Evolutionary conservation across 2,329 filamentous ascomycete genomes (phyloP).

Genomic region (Fusarium sp.): DNA sequence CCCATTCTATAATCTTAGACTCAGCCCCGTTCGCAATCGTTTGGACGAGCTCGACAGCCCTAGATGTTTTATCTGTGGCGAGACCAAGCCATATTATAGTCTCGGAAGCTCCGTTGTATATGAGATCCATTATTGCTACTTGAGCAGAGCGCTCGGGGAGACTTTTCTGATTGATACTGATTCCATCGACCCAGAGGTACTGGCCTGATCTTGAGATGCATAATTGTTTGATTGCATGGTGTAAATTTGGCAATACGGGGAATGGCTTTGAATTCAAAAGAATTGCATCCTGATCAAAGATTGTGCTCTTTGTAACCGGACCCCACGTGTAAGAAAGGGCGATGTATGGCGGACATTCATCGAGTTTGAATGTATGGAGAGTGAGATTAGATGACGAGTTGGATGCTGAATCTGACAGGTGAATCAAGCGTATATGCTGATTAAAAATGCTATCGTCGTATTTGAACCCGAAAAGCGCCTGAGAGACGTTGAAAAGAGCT

Average conservation of each 20-base stretch:
- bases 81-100: neutral
- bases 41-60: neutral
- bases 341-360: neutral
- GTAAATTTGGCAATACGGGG: neutral
- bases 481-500: neutral
- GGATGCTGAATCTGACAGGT: neutral
- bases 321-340: neutral
- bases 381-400: neutral
- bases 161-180: neutral
- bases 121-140: neutral
- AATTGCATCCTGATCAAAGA: neutral
- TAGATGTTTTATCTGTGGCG: neutral
- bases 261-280: neutral
- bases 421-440: neutral
- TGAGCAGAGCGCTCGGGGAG: neutral
- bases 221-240: neutral
- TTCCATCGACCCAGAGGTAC: neutral
- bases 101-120: neutral
- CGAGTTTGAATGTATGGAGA: neutral
- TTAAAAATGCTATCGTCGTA: neutral
- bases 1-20: conserved; percentile 29
- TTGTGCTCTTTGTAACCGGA: neutral
- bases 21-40: neutral
- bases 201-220: neutral
- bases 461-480: neutral